Percentiles rank a stretch among this genome's conserved stretches.
phyloP scores from a whole-genome alignment of 768 basidiomycete genomes.

The Tubosaeta sp. region DNA sequence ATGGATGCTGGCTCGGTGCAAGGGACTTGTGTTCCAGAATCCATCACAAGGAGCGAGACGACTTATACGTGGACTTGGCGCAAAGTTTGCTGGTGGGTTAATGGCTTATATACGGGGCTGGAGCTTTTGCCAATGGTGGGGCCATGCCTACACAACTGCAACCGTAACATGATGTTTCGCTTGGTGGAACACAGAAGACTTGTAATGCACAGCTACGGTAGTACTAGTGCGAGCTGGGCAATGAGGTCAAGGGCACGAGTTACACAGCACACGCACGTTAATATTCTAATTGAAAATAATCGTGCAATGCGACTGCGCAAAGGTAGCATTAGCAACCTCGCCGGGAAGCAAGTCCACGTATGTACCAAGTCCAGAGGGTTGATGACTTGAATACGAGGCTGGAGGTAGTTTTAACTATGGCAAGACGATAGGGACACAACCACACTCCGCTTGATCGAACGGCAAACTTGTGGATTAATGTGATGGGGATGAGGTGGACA shows the following conservation, averaged over 20 bases:
- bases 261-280: constrained; percentile 10
- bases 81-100: background rate
- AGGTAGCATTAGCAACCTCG: too few relatives aligned
- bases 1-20: background rate
- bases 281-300: background rate
- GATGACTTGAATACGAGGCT: too few relatives aligned
- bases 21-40: background rate
- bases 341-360: too few relatives aligned
- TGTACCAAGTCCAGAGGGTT: too few relatives aligned
- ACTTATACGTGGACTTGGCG: constrained; percentile 10
- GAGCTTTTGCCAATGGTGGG: constrained; percentile 2
- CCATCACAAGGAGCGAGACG: background rate
- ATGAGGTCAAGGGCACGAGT: constrained; percentile 9
- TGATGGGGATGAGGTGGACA: too few relatives aligned
- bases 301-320: too few relatives aligned
- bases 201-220: constrained; percentile 6
- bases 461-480: too few relatives aligned
- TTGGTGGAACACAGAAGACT: constrained; percentile 17
- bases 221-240: background rate
- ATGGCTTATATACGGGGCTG: constrained; percentile 1
- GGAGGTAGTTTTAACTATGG: too few relatives aligned
- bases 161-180: background rate
- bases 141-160: background rate
- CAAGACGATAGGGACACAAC: too few relatives aligned
- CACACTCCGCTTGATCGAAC: too few relatives aligned